Base-by-base conservation (phyloP, 2,329 filamentous ascomycete genomes). In the Pezicula radicicola region DNA sequence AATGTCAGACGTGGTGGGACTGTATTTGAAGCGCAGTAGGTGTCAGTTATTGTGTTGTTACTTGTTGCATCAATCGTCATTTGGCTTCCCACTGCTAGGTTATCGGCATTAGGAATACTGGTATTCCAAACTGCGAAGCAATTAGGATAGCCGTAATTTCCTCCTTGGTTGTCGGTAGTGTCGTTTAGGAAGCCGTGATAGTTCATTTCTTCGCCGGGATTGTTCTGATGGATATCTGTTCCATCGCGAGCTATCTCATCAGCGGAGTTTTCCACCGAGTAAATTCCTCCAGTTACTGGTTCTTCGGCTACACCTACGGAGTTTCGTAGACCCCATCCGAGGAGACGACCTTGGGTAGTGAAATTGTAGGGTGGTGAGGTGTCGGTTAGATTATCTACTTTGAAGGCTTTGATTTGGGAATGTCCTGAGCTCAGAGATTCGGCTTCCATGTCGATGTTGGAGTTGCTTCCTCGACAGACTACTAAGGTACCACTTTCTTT, bases 201-300 rank as follows among this genome's bases (percentile, higher is more conserved):
- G 67, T 91, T 90, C 66, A 91, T 69, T 68, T 91, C 85, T 63
- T 91, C 88, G 15, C 77, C 87, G 0, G 87, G 87, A 61, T 91
- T 91, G 60, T 88, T 75, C 54, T 80, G 67, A 58, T 87, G 83
- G 42, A 89, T 77, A 54, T 87, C 83, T n/a, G 74, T 58, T 9
- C 78, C 79, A 45, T 76, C 68, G 30, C 87, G 76, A 13, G 69
- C 68, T 15, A 89, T 73, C 36, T 87, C 68, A 66, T 90, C 87
- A 8, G 83, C 83, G 2, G 81, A 85, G 68, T 91, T 91, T 68
- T 91, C 88, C 7, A 91, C 84, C 16, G 72, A 74, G 70, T 76
- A 83, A 53, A 83, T 72, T 16, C 73, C 76, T 18, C 79, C 79
- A 1, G 72, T 72, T 4, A 62, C 52, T 1, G 76, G 77, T 49